Conservation (phyloP, 805 yeast species). For the Trichomonascus vanleenenianus region DNA sequence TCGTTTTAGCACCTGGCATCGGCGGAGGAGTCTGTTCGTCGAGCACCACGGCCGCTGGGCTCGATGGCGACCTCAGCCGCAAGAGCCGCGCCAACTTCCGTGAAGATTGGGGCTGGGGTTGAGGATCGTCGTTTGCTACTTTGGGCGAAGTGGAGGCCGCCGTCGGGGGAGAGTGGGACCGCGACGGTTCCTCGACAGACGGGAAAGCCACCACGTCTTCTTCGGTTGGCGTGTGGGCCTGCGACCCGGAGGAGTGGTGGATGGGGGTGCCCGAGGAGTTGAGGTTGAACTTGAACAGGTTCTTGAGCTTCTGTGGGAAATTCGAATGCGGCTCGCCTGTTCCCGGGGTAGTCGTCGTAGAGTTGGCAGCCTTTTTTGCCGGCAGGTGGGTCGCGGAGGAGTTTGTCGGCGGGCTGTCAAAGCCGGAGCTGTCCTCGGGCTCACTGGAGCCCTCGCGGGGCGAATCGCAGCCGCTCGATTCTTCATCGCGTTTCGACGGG, state of each 20-base stretch:
- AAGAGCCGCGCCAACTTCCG: slow-evolving; percentile 14
- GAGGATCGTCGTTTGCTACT: neutral
- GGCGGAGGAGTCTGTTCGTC: neutral
- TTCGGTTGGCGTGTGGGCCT: slow-evolving; percentile 3
- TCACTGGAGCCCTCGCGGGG: too few species aligned
- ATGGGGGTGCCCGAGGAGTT: too few species aligned
- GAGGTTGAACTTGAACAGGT: slow-evolving; percentile 24
- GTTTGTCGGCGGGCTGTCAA: neutral
- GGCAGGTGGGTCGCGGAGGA: neutral
- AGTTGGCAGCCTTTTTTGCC: neutral
- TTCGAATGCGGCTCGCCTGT: slow-evolving; percentile 1
- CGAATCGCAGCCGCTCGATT: too few species aligned
- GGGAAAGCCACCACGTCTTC: neutral
- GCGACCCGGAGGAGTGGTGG: neutral
- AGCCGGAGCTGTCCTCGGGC: too few species aligned
- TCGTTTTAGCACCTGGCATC: neutral
- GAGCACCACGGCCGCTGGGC: slow-evolving; percentile 13
- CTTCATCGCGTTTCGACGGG: slow-evolving; percentile 7
- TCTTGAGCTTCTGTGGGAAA: slow-evolving; percentile 27
- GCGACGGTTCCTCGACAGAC: too few species aligned
- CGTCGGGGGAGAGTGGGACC: slow-evolving; percentile 5
- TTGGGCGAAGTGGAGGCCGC: neutral
- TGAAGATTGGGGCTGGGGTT: neutral
- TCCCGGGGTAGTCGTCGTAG: too few species aligned
- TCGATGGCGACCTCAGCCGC: slow-evolving; percentile 19